phyloP scores from a whole-genome alignment of 2,329 filamentous ascomycete genomes.

The Triangularia setosa region DNA sequence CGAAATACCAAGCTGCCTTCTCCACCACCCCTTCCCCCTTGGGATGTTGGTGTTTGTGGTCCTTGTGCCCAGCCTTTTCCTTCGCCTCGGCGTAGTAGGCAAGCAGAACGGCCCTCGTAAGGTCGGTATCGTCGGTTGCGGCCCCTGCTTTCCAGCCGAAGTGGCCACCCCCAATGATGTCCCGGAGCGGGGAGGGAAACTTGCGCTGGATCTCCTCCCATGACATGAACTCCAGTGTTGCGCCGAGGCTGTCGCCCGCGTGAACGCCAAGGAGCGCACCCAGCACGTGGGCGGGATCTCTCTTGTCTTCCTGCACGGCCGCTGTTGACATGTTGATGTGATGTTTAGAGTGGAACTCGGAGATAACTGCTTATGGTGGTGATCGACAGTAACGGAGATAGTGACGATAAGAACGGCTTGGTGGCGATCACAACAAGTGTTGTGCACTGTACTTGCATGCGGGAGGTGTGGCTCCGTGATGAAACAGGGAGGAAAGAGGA shows the following conservation, averaged over 20 bases:
- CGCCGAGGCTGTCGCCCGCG: slow-evolving; percentile 44
- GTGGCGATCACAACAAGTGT: background rate
- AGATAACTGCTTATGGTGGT: background rate
- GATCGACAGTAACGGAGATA: background rate
- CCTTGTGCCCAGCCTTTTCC: background rate
- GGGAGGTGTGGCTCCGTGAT: background rate
- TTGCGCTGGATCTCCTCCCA: slow-evolving; percentile 32
- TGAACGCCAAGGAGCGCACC: slow-evolving; percentile 46
- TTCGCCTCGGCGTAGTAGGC: slow-evolving; percentile 34
- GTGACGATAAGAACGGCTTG: background rate
- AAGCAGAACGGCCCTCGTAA: slow-evolving; percentile 43
- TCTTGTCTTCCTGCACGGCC: slow-evolving; percentile 11
- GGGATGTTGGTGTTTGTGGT: background rate
- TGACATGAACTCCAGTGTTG: slow-evolving; percentile 41
- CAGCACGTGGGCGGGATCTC: slow-evolving; percentile 28
- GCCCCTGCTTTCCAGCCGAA: slow-evolving; percentile 42
- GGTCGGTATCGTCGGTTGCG: slow-evolving; percentile 47
- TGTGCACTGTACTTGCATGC: background rate
- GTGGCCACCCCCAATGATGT: slow-evolving; percentile 42
- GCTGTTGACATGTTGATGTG: background rate
- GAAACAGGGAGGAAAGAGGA: background rate
- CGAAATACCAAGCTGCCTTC: slow-evolving; percentile 36
- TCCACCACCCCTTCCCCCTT: slow-evolving; percentile 29
- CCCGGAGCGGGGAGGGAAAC: slow-evolving; percentile 37
- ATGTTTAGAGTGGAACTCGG: background rate